Evolutionary conservation across 805 yeast genomes (phyloP).

Genomic region (Brettanomyces nanus): DNA sequence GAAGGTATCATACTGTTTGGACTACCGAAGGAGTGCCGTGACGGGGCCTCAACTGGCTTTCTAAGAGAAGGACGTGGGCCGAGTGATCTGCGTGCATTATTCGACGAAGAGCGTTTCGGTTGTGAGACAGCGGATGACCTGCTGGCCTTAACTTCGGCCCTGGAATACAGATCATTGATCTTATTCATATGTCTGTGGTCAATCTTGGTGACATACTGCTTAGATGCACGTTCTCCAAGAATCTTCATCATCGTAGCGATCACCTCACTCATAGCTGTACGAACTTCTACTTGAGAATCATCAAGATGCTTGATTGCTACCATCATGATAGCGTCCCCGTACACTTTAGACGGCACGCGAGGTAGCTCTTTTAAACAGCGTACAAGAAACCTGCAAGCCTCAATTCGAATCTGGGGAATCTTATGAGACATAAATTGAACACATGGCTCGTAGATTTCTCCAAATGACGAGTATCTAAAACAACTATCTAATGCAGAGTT

Average conservation of each 20-base stretch:
- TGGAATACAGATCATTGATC: slow-evolving; percentile 49
- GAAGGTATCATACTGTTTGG: neutral
- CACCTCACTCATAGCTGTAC: slow-evolving; percentile 68
- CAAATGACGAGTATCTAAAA: slow-evolving; percentile 40
- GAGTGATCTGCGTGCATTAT: neutral
- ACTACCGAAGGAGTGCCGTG: neutral
- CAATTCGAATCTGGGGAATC: slow-evolving; percentile 75
- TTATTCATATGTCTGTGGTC: slow-evolving; percentile 64
- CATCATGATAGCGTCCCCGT: slow-evolving; percentile 50
- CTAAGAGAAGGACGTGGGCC: neutral
- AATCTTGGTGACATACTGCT: slow-evolving; percentile 51
- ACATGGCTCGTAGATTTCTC: slow-evolving; percentile 53
- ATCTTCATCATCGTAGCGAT: slow-evolving; percentile 79
- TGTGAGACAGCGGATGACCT: neutral
- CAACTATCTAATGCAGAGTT: slow-evolving; percentile 56
- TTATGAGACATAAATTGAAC: slow-evolving; percentile 59
- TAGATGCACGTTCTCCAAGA: slow-evolving; percentile 66
- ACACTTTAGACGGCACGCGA: slow-evolving; percentile 39
- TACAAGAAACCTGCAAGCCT: slow-evolving; percentile 55
- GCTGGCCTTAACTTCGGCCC: slow-evolving; percentile 4
- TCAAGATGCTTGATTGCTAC: slow-evolving; percentile 53
- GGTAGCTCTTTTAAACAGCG: slow-evolving; percentile 50
- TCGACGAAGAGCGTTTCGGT: neutral
- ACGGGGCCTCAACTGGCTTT: too few species aligned
- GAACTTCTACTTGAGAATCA: slow-evolving; percentile 79